These are phyloP conservation scores for Penstemon davidsonii DNA, from an alignment of 257 asterid genomes.

Conservation along the genomic window DNA sequence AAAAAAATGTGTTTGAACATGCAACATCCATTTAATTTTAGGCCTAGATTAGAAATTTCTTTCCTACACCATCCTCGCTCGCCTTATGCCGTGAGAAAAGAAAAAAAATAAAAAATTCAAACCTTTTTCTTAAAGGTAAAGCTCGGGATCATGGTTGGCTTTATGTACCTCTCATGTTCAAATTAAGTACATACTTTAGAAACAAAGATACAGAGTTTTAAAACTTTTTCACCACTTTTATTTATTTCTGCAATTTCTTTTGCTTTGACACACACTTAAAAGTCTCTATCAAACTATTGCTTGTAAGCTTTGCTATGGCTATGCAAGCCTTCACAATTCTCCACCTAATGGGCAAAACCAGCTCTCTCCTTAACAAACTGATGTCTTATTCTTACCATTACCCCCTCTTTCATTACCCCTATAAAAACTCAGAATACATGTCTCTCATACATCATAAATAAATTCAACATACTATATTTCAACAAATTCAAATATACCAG, in stretches of 20 bases:
- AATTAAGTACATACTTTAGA: conserved; percentile 6
- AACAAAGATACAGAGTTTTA: not conserved
- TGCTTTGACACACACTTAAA: not conserved
- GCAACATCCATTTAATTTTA: no score
- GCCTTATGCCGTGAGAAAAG: no score
- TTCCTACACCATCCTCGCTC: no score
- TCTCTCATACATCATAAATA: not conserved
- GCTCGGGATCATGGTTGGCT: conserved; percentile 44
- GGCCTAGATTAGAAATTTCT: no score
- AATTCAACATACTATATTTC: not conserved
- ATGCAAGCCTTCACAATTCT: conserved; percentile 26
- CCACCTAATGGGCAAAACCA: conserved; percentile 33
- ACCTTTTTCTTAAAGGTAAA: conserved; percentile 42
- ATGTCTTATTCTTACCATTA: conserved; percentile 36
- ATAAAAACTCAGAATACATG: conserved; percentile 21
- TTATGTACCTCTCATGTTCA: conserved; percentile 39
- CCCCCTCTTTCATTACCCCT: conserved; percentile 16
- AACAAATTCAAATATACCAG: not conserved
- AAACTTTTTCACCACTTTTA: not conserved
- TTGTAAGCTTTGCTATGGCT: conserved; percentile 35
- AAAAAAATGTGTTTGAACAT: no score
- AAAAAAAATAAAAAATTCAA: not conserved
- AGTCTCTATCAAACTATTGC: conserved; percentile 42
- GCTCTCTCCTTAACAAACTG: conserved; percentile 36
- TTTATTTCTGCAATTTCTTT: no score